Evolutionary conservation across 2,329 filamentous ascomycete species (phyloP).

Genomic region (Bertia moriformis): DNA sequence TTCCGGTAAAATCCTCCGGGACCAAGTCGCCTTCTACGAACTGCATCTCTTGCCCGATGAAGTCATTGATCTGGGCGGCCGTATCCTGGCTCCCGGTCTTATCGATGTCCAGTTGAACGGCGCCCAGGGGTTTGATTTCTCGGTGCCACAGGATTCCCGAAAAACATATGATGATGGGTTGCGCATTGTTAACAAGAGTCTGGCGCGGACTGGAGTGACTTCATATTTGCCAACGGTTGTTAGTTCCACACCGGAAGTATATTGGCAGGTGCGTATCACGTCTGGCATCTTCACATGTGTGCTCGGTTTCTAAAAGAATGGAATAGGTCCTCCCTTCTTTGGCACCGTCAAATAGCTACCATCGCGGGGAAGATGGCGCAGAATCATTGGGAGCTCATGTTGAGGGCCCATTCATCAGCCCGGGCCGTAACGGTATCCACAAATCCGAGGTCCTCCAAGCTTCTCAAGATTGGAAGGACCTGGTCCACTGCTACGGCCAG

Average conservation of each 20-base stretch:
- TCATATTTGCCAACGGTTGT: constrained; percentile 77
- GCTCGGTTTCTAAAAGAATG: constrained; percentile 2
- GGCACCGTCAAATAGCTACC: constrained; percentile 49
- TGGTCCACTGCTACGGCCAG: constrained; percentile 59
- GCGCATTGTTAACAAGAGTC: constrained; percentile 51
- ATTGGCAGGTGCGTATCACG: constrained; percentile 45
- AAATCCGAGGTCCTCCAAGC: constrained; percentile 56
- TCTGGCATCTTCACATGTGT: neutral
- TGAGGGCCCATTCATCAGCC: constrained; percentile 77
- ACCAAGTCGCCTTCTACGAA: constrained; percentile 53
- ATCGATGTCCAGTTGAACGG: constrained; percentile 90
- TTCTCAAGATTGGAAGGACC: constrained; percentile 47
- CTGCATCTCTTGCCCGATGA: constrained; percentile 55
- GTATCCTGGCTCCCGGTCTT: constrained; percentile 71
- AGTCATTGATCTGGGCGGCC: constrained; percentile 66
- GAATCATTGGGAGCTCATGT: constrained; percentile 83
- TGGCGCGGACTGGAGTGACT: constrained; percentile 71
- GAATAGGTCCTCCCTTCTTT: constrained; percentile 63
- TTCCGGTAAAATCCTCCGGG: constrained; percentile 69
- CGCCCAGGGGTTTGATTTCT: constrained; percentile 86
- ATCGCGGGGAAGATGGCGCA: constrained; percentile 53
- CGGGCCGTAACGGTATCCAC: constrained; percentile 76
- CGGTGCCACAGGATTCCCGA: constrained; percentile 56
- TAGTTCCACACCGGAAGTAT: constrained; percentile 67
- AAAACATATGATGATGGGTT: constrained; percentile 60